Evolutionary conservation across 2,329 filamentous ascomycete genomes (phyloP).

Genomic region (Penicillium sp.): DNA sequence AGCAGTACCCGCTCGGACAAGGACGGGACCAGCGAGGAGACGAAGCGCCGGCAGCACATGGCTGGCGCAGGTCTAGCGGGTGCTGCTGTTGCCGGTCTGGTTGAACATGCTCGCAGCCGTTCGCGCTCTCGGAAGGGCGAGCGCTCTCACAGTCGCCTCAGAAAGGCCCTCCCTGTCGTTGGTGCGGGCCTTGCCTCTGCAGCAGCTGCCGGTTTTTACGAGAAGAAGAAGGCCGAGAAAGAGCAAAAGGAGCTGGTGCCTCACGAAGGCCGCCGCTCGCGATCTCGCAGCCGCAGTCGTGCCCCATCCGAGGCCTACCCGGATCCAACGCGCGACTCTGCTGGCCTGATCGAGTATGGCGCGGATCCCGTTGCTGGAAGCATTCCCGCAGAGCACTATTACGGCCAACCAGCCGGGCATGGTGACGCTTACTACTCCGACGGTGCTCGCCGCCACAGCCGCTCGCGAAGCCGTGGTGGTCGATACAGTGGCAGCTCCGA

Average conservation of each 20-base stretch:
- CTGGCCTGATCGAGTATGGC: conserved; percentile 65
- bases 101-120: conserved; percentile 59
- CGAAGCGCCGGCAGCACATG: conserved; percentile 60
- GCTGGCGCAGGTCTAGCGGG: conserved; percentile 64
- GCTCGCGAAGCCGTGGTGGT: conserved; percentile 46
- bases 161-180: conserved; percentile 61
- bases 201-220: conserved; percentile 63
- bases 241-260: conserved; percentile 51
- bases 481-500: conserved; percentile 40
- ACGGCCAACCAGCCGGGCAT: conserved; percentile 44
- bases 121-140: conserved; percentile 56
- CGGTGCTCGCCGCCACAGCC: conserved; percentile 50
- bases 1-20: conserved; percentile 32
- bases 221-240: conserved; percentile 63
- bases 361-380: conserved; percentile 63
- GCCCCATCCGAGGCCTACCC: conserved; percentile 44
- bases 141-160: conserved; percentile 58
- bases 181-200: conserved; percentile 64
- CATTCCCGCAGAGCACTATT: conserved; percentile 50
- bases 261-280: conserved; percentile 45
- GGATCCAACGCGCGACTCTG: conserved; percentile 45
- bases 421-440: conserved; percentile 43
- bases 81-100: conserved; percentile 63
- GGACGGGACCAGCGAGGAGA: conserved; percentile 37
- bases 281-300: conserved; percentile 49